These are phyloP conservation scores for Mycosphaerelloides madeirae DNA, from an alignment of 2,329 filamentous ascomycete species.

Conservation along the genomic window DNA sequence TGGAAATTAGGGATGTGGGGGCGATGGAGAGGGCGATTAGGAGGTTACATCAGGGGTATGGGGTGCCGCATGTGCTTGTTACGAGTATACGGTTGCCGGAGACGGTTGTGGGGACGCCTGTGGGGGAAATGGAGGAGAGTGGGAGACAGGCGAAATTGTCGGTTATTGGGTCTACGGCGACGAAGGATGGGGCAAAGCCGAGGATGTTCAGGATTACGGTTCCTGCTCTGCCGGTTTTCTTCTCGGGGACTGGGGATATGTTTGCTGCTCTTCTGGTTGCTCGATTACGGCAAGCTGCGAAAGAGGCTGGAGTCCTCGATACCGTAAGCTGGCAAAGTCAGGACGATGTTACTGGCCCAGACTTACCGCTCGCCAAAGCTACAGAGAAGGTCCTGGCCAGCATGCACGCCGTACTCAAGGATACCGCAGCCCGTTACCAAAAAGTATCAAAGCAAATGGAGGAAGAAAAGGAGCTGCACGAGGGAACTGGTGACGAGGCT, in stretches of 20 bases:
- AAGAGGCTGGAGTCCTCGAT: slow-evolving; percentile 47
- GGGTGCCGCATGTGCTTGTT: slow-evolving; percentile 83
- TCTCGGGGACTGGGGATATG: slow-evolving; percentile 97
- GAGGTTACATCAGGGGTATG: slow-evolving; percentile 66
- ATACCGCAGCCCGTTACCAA: slow-evolving; percentile 62
- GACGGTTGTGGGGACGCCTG: slow-evolving; percentile 44
- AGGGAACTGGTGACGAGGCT: slow-evolving; percentile 38
- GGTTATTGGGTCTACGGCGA: slow-evolving; percentile 73
- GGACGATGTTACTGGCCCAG: slow-evolving; percentile 62
- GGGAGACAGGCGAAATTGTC: slow-evolving; percentile 30
- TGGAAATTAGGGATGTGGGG: slow-evolving; percentile 70
- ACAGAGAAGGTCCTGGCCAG: slow-evolving; percentile 82
- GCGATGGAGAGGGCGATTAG: slow-evolving; percentile 71
- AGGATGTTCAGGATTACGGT: slow-evolving; percentile 87
- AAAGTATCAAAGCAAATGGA: slow-evolving; percentile 53
- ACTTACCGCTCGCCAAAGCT: slow-evolving; percentile 77
- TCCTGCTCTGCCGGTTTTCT: slow-evolving; percentile 85
- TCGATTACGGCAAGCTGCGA: slow-evolving; percentile 77
- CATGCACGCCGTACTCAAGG: slow-evolving; percentile 79
- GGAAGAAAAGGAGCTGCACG: slow-evolving; percentile 44
- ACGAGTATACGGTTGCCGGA: slow-evolving; percentile 74
- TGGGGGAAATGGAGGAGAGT: slow-evolving; percentile 9
- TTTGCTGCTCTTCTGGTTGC: slow-evolving; percentile 88
- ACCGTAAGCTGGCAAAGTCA: slow-evolving; percentile 68
- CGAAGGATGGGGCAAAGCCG: slow-evolving; percentile 55